These are phyloP conservation scores for Austroboletus sp. DNA, from an alignment of 1,284 basidiomycete genomes.

Conservation along the genomic window DNA sequence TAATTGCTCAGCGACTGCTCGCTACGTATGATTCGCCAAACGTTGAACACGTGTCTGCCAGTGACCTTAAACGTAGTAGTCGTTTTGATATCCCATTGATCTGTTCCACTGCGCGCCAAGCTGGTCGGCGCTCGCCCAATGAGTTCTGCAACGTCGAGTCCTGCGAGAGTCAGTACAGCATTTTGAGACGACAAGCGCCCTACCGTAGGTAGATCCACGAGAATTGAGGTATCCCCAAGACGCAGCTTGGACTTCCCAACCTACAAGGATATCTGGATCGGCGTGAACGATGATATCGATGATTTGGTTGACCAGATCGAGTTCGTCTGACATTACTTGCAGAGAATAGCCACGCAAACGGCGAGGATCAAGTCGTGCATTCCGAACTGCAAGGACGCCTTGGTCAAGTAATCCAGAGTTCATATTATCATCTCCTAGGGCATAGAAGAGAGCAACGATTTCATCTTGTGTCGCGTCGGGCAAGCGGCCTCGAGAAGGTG, in stretches of 20 bases:
- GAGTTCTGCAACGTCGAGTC: constrained; percentile 59
- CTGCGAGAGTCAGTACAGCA: constrained; percentile 35
- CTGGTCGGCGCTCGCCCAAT: constrained; percentile 60
- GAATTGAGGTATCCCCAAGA: constrained; percentile 88
- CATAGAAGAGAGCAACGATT: constrained; percentile 68
- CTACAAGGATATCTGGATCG: constrained; percentile 88
- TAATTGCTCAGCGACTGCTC: constrained; percentile 79
- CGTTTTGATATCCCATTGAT: constrained; percentile 72
- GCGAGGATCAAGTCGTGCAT: constrained; percentile 34
- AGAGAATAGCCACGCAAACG: constrained; percentile 44
- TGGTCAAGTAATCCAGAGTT: constrained; percentile 38
- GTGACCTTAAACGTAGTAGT: constrained; percentile 79
- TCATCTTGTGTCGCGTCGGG: constrained; percentile 71
- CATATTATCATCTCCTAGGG: constrained; percentile 43
- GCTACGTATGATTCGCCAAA: constrained; percentile 87
- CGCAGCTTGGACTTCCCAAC: constrained; percentile 85
- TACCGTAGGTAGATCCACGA: constrained; percentile 63
- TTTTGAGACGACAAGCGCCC: neutral
- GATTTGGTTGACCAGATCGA: constrained; percentile 77
- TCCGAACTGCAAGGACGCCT: constrained; percentile 60
- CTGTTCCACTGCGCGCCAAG: constrained; percentile 37
- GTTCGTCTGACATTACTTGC: constrained; percentile 62
- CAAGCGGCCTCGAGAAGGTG: constrained; percentile 56
- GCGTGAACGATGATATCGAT: constrained; percentile 71
- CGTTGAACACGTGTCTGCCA: constrained; percentile 86